Conservation (phyloP, 1,139 yeast species). For the Magnusiomyces ingens region DNA sequence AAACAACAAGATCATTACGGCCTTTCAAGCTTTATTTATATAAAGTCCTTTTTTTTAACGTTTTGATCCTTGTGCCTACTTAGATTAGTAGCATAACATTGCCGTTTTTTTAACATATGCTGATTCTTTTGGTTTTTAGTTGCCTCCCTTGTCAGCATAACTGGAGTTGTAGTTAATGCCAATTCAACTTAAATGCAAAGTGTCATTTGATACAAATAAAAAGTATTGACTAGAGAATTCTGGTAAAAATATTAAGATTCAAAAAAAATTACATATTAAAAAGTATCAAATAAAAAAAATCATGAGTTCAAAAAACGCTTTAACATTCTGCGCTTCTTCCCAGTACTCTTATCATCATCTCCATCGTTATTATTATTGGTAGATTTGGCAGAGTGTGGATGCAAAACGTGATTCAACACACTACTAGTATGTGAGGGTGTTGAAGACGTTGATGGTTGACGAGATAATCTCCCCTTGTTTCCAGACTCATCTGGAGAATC, state of each 20-base stretch:
- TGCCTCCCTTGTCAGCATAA: too few relatives aligned
- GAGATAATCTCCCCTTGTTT: neutral
- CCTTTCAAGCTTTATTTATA: too few relatives aligned
- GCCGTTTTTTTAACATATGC: too few relatives aligned
- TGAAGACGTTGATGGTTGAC: neutral
- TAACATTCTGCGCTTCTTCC: conserved; percentile 1
- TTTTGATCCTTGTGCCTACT: too few relatives aligned
- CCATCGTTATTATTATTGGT: neutral
- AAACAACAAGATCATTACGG: too few relatives aligned
- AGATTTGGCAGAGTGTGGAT: neutral
- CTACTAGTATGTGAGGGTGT: neutral
- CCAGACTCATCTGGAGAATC: neutral
- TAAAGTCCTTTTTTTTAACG: too few relatives aligned
- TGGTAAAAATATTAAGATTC: neutral
- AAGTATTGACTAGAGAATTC: too few relatives aligned
- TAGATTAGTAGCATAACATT: too few relatives aligned
- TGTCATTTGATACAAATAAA: too few relatives aligned
- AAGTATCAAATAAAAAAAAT: neutral
- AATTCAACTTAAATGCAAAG: too few relatives aligned
- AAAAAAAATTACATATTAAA: neutral
- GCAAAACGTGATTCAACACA: neutral
- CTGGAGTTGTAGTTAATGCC: too few relatives aligned
- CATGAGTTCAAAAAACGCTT: conserved; percentile 4
- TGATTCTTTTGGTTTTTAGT: too few relatives aligned
- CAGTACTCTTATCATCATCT: neutral